A percentile compares a stretch with the other conserved stretches of the same genome.
Conservation (phyloP, 768 basidiomycete species). For the Kwoniella dendrophila region DNA sequence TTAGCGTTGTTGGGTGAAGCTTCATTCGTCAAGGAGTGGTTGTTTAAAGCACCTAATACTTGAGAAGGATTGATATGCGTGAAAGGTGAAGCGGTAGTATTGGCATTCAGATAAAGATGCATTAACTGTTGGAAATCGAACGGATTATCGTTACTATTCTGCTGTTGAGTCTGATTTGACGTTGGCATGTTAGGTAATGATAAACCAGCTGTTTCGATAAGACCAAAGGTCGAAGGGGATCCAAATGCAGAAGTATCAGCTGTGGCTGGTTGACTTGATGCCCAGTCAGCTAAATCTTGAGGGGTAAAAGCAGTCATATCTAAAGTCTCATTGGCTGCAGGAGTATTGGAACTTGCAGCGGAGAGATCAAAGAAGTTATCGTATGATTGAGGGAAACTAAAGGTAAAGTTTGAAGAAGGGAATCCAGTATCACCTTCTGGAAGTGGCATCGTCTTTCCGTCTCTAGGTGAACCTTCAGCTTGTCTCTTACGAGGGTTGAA, state of each 20-base stretch:
- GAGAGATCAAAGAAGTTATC: conserved; percentile 55
- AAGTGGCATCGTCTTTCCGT: conserved; percentile 25
- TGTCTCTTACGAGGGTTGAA: conserved; percentile 55
- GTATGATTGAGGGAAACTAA: conserved; percentile 51
- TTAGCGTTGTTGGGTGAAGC: conserved; percentile 67
- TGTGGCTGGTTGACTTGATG: conserved; percentile 37
- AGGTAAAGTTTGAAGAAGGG: conserved; percentile 55
- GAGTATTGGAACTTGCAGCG: conserved; percentile 47
- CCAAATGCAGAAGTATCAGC: conserved; percentile 35
- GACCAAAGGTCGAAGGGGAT: conserved; percentile 26
- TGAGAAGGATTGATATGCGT: conserved; percentile 83
- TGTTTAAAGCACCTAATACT: conserved; percentile 60
- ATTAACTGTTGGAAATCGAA: conserved; percentile 56
- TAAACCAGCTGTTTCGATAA: conserved; percentile 7
- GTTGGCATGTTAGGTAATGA: conserved; percentile 22
- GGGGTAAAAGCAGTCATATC: conserved; percentile 10
- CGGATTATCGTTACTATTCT: conserved; percentile 33
- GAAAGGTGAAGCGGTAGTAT: conserved; percentile 50
- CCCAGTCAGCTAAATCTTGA: conserved; percentile 24
- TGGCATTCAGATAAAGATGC: conserved; percentile 55
- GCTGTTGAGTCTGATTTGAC: conserved; percentile 12
- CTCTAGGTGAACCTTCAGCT: conserved; percentile 49
- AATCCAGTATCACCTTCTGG: conserved; percentile 45
- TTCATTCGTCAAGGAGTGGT: conserved; percentile 56
- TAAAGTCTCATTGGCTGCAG: conserved; percentile 25